phyloP scores from a whole-genome alignment of 768 basidiomycete species.

The Mycena epipterygia region DNA sequence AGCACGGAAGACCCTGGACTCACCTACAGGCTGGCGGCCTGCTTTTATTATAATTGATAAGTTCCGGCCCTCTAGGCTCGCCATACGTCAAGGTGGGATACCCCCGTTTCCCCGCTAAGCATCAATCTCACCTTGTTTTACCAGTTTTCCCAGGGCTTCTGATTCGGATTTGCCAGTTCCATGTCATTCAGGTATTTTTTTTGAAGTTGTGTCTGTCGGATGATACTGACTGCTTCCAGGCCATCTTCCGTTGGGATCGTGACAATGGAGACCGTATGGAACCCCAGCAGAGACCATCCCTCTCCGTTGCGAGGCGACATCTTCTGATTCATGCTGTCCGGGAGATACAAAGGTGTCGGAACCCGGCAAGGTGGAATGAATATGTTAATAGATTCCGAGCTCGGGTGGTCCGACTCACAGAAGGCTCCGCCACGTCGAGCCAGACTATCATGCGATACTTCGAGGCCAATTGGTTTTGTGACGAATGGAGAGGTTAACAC shows the following conservation, averaged over 20 bases:
- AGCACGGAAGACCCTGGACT: too few species aligned
- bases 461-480: conserved; percentile 23
- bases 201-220: too few species aligned
- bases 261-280: too few species aligned
- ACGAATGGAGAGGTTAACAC: conserved; percentile 21
- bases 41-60: too few species aligned
- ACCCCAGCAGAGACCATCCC: neutral
- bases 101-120: neutral
- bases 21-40: too few species aligned
- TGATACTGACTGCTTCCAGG: too few species aligned
- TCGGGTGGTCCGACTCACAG: neutral
- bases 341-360: conserved; percentile 15
- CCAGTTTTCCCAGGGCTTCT: conserved; percentile 1
- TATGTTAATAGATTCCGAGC: neutral
- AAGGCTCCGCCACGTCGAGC: neutral
- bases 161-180: conserved; percentile 31
- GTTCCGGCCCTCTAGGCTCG: neutral
- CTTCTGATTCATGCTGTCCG: conserved; percentile 14
- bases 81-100: neutral
- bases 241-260: conserved; percentile 23
- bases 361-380: neutral
- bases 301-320: neutral
- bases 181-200: conserved; percentile 29
- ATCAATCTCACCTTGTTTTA: too few species aligned
- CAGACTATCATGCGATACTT: conserved; percentile 17